Evolutionary conservation across 179 eudicot genomes (phyloP).

Genomic region (Spergularia azorica): DNA sequence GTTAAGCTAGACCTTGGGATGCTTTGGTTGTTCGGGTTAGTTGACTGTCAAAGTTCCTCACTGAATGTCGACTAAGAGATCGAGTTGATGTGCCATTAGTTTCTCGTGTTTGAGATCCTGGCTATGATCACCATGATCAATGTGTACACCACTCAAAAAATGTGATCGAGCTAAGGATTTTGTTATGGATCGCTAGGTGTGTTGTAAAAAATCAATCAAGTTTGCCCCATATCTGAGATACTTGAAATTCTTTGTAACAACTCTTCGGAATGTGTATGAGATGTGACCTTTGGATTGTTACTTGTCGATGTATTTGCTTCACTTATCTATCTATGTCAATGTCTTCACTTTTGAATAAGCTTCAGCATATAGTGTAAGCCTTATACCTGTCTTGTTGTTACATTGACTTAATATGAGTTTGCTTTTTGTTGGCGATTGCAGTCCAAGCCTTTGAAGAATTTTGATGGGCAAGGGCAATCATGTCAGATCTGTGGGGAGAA

Average conservation of each 20-base stretch:
- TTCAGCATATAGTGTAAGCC: neutral
- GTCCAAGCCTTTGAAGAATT: constrained; percentile 58
- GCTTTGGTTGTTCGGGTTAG: too few relatives aligned
- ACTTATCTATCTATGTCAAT: neutral
- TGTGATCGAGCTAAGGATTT: too few relatives aligned
- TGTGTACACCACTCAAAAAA: too few relatives aligned
- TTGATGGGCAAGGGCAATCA: constrained; percentile 68
- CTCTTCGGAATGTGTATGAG: neutral
- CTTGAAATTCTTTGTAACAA: neutral
- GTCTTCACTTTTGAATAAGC: neutral
- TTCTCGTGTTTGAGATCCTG: too few relatives aligned
- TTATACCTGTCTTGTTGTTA: neutral
- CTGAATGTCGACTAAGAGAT: too few relatives aligned
- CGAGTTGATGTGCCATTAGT: too few relatives aligned
- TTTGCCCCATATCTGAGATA: neutral
- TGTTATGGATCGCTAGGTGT: too few relatives aligned
- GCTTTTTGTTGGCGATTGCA: constrained; percentile 33
- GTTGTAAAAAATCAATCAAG: neutral
- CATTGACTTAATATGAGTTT: constrained; percentile 4
- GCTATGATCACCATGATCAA: too few relatives aligned
- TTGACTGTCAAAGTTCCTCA: too few relatives aligned
- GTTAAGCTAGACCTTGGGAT: too few relatives aligned
- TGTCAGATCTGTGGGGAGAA: constrained; percentile 91
- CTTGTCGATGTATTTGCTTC: constrained; percentile 4
- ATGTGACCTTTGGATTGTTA: constrained; percentile 5